A percentile compares a stretch with the other conserved stretches of the same genome.
phyloP scores from a whole-genome alignment of 345 rosid species.

The Rhodamnia argentea region DNA sequence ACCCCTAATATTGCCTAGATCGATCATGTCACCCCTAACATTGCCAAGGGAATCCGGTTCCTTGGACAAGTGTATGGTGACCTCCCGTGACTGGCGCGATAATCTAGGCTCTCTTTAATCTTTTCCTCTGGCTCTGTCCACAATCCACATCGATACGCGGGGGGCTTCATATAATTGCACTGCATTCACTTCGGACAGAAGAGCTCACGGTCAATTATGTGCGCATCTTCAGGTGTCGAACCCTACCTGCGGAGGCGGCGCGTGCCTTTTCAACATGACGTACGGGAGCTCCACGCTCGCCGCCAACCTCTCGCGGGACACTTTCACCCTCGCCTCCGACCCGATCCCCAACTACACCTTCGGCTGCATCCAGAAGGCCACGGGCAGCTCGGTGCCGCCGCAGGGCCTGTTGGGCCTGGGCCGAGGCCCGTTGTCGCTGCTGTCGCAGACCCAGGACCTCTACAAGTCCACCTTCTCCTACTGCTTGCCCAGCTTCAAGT shows the following conservation, averaged over 20 bases:
- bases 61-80: background rate
- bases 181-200: background rate
- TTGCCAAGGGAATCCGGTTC: no score
- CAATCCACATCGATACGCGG: background rate
- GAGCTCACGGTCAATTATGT: background rate
- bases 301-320: slow-evolving; percentile 64
- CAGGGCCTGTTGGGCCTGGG: slow-evolving; percentile 92
- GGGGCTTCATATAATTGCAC: background rate
- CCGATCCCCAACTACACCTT: slow-evolving; percentile 65
- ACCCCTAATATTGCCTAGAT: no score
- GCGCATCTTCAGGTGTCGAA: slow-evolving; percentile 41
- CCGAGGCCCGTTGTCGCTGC: slow-evolving; percentile 74
- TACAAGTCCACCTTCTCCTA: slow-evolving; percentile 85
- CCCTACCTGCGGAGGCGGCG: slow-evolving; percentile 52
- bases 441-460: slow-evolving; percentile 67
- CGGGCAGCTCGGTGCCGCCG: slow-evolving; percentile 67
- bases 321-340: slow-evolving; percentile 49
- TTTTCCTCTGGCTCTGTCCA: background rate
- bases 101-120: background rate
- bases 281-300: slow-evolving; percentile 69
- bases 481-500: slow-evolving; percentile 82
- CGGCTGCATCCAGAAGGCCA: slow-evolving; percentile 63
- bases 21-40: no score
- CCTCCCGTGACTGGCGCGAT: background rate
- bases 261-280: slow-evolving; percentile 73